A percentile compares a stretch with the other conserved stretches of the same genome.
Evolutionary conservation across 2,329 filamentous ascomycete genomes (phyloP).

Genomic region (Nannizzia gypsea): DNA sequence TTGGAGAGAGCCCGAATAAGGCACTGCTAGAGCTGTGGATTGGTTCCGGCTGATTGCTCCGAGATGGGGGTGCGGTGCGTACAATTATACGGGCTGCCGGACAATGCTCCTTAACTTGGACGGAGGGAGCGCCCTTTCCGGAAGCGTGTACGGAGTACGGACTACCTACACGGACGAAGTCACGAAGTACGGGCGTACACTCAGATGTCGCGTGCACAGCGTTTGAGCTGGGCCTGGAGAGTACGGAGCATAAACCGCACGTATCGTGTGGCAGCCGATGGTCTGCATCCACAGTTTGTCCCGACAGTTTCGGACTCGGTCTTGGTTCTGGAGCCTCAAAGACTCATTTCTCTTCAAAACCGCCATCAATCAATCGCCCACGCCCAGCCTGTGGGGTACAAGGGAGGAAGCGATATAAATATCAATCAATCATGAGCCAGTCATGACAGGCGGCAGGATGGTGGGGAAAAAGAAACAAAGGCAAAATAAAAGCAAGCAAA

Average conservation of each 20-base stretch:
- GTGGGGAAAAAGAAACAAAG: not conserved
- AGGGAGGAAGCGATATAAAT: not conserved
- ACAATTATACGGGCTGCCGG: not conserved
- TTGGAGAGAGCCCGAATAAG: not conserved
- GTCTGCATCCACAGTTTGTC: not conserved
- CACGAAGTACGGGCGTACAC: not conserved
- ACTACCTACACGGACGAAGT: not conserved
- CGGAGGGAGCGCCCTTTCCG: not conserved
- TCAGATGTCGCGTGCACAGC: not conserved
- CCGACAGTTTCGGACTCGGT: not conserved
- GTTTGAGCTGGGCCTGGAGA: not conserved
- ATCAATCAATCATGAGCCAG: not conserved
- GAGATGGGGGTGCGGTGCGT: not conserved
- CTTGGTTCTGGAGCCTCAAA: not conserved
- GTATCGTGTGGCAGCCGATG: not conserved
- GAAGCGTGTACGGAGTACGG: not conserved
- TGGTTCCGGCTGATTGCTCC: not conserved
- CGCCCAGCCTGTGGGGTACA: not conserved
- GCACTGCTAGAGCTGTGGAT: not conserved
- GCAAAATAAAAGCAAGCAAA: not conserved
- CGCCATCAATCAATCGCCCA: not conserved
- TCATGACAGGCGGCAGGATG: not conserved
- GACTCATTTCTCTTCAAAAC: not conserved
- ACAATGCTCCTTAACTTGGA: not conserved
- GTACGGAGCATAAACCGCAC: not conserved